phyloP scores from a whole-genome alignment of 331 rosid genomes.

The Spiraea crenata region DNA sequence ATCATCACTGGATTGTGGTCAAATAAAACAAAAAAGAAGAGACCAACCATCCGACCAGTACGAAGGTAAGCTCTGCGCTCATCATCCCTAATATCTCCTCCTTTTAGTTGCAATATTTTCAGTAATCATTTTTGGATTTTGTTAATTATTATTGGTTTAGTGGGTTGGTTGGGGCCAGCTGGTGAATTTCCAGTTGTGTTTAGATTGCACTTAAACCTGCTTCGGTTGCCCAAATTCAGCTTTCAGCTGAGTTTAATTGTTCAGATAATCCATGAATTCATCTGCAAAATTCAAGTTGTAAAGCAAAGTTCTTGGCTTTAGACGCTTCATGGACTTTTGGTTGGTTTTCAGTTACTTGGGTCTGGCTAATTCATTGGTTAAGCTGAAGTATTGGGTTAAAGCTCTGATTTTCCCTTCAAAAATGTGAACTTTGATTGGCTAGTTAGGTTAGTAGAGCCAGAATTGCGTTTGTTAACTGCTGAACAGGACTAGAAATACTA shows the following conservation, averaged over 20 bases:
- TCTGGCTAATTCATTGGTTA: neutral
- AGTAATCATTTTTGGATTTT: neutral
- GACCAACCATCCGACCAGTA: neutral
- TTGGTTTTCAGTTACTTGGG: neutral
- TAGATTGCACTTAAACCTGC: neutral
- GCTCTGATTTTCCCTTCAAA: neutral
- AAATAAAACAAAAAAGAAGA: conserved; percentile 5
- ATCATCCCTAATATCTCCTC: conserved; percentile 14
- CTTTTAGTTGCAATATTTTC: neutral
- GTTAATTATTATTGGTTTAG: neutral
- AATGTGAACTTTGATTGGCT: neutral
- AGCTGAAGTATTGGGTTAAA: neutral
- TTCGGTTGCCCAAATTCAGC: conserved; percentile 1
- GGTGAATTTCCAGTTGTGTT: neutral
- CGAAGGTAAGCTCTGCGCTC: conserved; percentile 15
- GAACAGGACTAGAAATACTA: too few species aligned
- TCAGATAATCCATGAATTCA: neutral
- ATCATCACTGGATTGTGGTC: neutral
- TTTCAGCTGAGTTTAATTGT: conserved; percentile 11
- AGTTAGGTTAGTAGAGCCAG: neutral
- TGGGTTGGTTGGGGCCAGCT: neutral
- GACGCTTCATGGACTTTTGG: neutral
- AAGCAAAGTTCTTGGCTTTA: neutral
- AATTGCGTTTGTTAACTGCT: neutral
- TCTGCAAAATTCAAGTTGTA: neutral